Base-by-base conservation (phyloP, 2,329 filamentous ascomycete genomes). In the Fusarium dlaminii region DNA sequence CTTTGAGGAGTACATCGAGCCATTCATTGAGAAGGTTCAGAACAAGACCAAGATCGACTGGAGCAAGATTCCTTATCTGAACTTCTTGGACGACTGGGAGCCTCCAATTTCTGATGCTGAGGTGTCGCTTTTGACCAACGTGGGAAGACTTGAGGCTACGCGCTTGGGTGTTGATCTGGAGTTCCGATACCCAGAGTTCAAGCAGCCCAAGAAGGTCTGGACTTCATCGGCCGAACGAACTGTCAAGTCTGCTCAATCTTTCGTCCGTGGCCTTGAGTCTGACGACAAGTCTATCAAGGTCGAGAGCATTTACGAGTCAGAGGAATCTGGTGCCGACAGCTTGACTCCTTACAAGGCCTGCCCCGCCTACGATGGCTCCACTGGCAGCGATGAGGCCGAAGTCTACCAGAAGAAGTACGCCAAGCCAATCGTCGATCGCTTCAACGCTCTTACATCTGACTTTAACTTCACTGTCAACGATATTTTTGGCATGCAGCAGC, bases 281-380 rank as follows among this genome's bases (percentile, higher is more conserved):
- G 85, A 86, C 49, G 87, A 86, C 72, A 85, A 87, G 68, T 82
- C 83, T 57, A 90, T 90, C 68, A 82, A 87, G 52, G 83, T 90
- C 13, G 85, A 90, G 49, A 83, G 84, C 72, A 82, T 92, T 58
- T 86, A 86, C 70, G 90, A 92, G 79, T 86, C 86, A 27, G 78
- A 88, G 64, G 83, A 90, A 68, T 82, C 86, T 6, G 90, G 90
- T 24, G 90, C 90, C 14, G 84, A 92, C 77, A 86, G 82, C 52
- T 80, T 92, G 72, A 92, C 91, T 3, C 90, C 90, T 0, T 92
- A 93, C 81, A 88, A 89, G 78, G 86, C 86, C 43, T 93, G 91
- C 74, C 89, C 90, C 18, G 89, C 87, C 18, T 93, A 92, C 80
- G 89, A 87, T 49, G 85, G 85, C 4, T 87, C 87, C 6, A 83